Base-by-base conservation (phyloP, 805 yeast genomes). In the Wickerhamomyces bovis region DNA sequence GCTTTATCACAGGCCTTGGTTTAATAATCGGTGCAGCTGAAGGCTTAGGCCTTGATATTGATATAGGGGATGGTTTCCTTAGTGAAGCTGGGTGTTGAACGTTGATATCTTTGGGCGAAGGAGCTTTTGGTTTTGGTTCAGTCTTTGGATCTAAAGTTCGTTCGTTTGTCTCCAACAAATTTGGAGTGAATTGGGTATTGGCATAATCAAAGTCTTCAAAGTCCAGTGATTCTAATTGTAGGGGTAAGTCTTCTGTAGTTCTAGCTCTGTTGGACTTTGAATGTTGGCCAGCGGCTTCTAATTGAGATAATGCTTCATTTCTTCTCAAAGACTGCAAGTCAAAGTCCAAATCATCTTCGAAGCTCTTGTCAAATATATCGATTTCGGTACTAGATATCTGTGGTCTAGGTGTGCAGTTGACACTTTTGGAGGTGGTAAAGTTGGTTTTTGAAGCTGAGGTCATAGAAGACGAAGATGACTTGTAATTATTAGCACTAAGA, bases 271-370 rank as follows among this genome's bases (percentile, higher is more conserved):
- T 22, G 1, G 47, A 3, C 35, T 52, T 51, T 9, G 63, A 51
- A 11, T 48, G 53, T 30, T 48, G 49, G 1, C 53, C 62, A 9
- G 52, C 35, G 4, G 64, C 58, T 42, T 61, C 64, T 40, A 61
- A 26, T 33, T 57, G 62, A 28, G 51, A 49, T 19, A 59, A 40
- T 12, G 62, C 47, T 31, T 59, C 63, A 15, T 53, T 56, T 43
- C 64, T 49, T 19, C 42, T 53, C 10, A 56, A 42, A 10, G 50
- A 36, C 22, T 49, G 46, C 25, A 53, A 23, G 31, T 57, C 58
- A 40, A 52, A 52, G 19, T 50, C 60, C 6, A 48, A 42, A 30
- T 54, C 56, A 38, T 56, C 60, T 16, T 55, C 60, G 36, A 59
- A 55, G 12, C 59, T 53, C 35, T 49, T 45, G 28, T 60, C 61